Evolutionary conservation across 441 rosid species (phyloP), one percentile per base, ranked within the genome.

Genomic region (Melastoma candidum): DNA sequence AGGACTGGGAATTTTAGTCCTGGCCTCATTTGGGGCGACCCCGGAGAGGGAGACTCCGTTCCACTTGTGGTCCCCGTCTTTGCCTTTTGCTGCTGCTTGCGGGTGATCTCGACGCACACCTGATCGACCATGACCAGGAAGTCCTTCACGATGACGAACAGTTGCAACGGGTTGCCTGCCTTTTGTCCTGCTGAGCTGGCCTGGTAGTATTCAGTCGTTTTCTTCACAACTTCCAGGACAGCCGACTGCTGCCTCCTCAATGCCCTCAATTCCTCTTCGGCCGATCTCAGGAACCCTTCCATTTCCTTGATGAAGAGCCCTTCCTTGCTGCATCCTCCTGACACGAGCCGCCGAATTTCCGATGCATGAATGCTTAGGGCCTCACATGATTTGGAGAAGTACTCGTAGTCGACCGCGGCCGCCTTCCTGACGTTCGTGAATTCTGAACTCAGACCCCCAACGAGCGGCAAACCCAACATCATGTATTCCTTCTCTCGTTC

Each of bases 61-160:
- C 27, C 26, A 14, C 56, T 39, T 0, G 13, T 46, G 25, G 11
- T 9, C 26, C 26, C n/a, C 0, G n/a, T 52, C 51, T 47, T 60
- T 51, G 39, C 53, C 64, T 14, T 51, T 46, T 60, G 64, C 57
- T 44, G 41, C 41, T 32, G 41, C 26, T 46, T 60, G 57, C 64
- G 36, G 24, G 51, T 51, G 25, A 63, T 56, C 8, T 63, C 67
- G 0, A 49, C 7, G 54, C 67, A 63, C 9, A 22, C 67, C 36
- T 56, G 55, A 63, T 63, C 67, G 9, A 62, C 66, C 66, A 62
- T 54, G 10, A 44, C 7, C 7, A 62, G 60, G 49, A 62, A 62
- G 48, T 63, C 67, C 47, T 56, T 63, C 49, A 63, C 60, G 26
- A 63, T 43, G 26, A 32, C 36, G 46, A 63, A 63, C 25, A 63